Conservation (phyloP, 768 basidiomycete species). For the Naganishia vishniacii region DNA sequence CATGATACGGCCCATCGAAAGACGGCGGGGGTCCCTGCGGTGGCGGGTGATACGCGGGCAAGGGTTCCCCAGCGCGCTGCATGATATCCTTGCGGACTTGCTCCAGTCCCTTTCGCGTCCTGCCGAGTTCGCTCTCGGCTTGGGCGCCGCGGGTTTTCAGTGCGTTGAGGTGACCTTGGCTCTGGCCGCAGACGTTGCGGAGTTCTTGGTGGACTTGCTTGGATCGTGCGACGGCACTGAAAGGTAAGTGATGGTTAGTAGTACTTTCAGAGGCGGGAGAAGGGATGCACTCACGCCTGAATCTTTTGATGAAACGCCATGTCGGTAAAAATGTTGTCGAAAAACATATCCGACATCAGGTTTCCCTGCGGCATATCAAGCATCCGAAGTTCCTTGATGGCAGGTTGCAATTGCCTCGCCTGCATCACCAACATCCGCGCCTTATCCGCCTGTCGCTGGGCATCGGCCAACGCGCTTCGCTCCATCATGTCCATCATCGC, state of each 20-base stretch:
- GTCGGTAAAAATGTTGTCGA: constrained; percentile 28
- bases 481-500: constrained; percentile 29
- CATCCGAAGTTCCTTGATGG: constrained; percentile 1
- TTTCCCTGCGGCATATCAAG: constrained; percentile 21
- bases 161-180: constrained; percentile 11
- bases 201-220: constrained; percentile 12
- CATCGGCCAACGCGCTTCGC: constrained; percentile 23
- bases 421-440: constrained; percentile 25
- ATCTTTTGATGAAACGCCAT: constrained; percentile 28
- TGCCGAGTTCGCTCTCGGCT: constrained; percentile 9
- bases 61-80: constrained; percentile 17
- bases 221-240: neutral
- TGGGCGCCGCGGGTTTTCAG: constrained; percentile 1
- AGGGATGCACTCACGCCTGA: neutral
- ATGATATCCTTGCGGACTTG: constrained; percentile 20
- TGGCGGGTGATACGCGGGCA: constrained; percentile 16
- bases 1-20: constrained; percentile 5
- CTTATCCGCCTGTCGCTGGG: constrained; percentile 19
- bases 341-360: constrained; percentile 23
- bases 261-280: neutral
- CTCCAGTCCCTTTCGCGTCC: constrained; percentile 10
- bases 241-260: neutral
- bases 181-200: constrained; percentile 10
- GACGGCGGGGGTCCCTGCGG: constrained; percentile 1
- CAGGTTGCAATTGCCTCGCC: constrained; percentile 20